Conservation (phyloP, 2,329 filamentous ascomycete genomes). For the Diaporthe sp. region DNA sequence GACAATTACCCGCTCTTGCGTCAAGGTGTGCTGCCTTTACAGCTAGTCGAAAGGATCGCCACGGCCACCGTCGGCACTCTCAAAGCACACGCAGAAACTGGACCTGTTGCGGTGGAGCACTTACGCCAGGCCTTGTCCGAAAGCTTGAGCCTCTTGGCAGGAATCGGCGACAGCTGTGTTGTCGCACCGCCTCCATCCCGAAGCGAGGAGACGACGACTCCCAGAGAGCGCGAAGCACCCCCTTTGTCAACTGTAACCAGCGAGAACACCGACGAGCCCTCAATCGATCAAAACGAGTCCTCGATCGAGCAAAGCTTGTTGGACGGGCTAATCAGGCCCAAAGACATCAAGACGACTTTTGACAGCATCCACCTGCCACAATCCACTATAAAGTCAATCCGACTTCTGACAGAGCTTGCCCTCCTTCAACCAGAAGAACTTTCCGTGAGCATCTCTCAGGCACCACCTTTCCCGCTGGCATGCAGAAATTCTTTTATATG, state of each 20-base stretch:
- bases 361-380: neutral
- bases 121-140: neutral
- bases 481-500: neutral
- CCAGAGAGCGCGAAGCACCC: too few species aligned
- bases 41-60: neutral
- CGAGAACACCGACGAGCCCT: too few species aligned
- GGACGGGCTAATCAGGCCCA: too few species aligned
- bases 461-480: neutral
- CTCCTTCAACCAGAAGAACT: neutral
- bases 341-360: neutral
- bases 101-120: neutral
- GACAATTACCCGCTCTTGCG: neutral
- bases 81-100: neutral
- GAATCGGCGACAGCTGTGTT: too few species aligned
- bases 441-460: neutral
- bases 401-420: neutral
- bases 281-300: too few species aligned
- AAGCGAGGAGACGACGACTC: too few species aligned
- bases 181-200: too few species aligned
- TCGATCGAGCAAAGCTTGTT: too few species aligned
- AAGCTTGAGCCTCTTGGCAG: neutral
- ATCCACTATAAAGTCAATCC: neutral
- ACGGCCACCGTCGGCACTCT: neutral
- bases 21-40: neutral
- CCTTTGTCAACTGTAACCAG: too few species aligned